Percentiles rank a stretch among this genome's conserved stretches.
These are phyloP conservation scores for Kazachstania sp. DNA, from an alignment of 1,139 yeast genomes.

Conservation along the genomic window DNA sequence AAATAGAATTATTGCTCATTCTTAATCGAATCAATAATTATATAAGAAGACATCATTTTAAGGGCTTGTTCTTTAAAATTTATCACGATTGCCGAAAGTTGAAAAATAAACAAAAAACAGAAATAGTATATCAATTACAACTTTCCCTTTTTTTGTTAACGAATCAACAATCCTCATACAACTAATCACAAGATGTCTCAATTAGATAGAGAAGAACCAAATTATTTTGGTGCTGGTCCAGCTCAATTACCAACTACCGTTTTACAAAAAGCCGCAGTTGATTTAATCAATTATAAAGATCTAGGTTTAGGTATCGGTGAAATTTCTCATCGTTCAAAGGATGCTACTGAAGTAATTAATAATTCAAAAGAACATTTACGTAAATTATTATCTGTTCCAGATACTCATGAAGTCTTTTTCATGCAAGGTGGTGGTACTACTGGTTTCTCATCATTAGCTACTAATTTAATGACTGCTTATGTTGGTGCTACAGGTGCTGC, in stretches of 20 bases:
- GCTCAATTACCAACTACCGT: constrained; percentile 81
- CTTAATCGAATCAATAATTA: too few species aligned
- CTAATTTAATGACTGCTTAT: constrained; percentile 70
- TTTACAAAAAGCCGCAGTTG: constrained; percentile 78
- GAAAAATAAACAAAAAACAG: too few species aligned
- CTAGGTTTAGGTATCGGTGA: constrained; percentile 86
- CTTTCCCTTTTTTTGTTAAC: too few species aligned
- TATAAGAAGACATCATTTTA: too few species aligned
- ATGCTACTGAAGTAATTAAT: constrained; percentile 70
- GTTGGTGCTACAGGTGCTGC: constrained; percentile 56
- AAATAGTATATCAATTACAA: too few species aligned
- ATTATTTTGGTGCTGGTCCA: constrained; percentile 96
- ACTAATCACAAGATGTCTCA: background rate
- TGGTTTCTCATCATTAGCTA: constrained; percentile 81
- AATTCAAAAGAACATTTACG: constrained; percentile 61
- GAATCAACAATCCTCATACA: background rate
- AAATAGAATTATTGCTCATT: too few species aligned
- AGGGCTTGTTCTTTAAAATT: too few species aligned
- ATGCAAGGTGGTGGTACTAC: constrained; percentile 98
- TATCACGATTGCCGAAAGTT: too few species aligned
- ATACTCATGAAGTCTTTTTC: constrained; percentile 87
- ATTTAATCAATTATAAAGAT: constrained; percentile 59
- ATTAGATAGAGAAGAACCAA: constrained; percentile 60
- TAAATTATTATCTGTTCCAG: constrained; percentile 66
- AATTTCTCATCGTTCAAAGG: constrained; percentile 85